Percentiles rank a stretch among this genome's conserved stretches.
Evolutionary conservation across 164 flowering plant species (phyloP).

Genomic region (Pachysandra terminalis): DNA sequence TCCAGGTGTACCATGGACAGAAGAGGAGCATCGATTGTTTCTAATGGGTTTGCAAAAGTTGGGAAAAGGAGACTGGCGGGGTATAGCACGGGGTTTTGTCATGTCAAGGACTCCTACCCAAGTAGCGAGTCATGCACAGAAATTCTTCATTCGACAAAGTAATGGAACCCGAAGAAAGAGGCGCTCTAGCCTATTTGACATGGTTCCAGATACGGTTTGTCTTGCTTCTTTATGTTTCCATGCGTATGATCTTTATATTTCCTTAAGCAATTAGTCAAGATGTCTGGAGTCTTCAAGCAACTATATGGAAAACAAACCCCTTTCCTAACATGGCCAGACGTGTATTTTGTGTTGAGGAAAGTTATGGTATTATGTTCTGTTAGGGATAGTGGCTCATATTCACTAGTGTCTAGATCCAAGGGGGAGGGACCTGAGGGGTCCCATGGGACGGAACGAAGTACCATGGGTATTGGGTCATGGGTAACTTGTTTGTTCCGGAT

Average conservation of each 20-base stretch:
- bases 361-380: too few species aligned
- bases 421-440: too few species aligned
- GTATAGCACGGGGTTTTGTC: conserved; percentile 57
- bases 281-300: background rate
- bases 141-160: conserved; percentile 61
- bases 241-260: background rate
- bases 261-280: too few species aligned
- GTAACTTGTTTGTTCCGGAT: too few species aligned
- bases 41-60: conserved; percentile 62
- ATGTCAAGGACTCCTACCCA: conserved; percentile 73
- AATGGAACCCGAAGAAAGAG: conserved; percentile 55
- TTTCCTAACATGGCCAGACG: background rate
- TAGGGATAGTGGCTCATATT: too few species aligned
- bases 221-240: conserved; percentile 2
- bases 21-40: conserved; percentile 68
- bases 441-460: too few species aligned
- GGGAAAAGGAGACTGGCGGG: conserved; percentile 87
- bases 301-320: background rate
- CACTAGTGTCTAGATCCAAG: too few species aligned
- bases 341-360: background rate
- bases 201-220: conserved; percentile 56
- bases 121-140: conserved; percentile 86
- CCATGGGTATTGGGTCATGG: too few species aligned
- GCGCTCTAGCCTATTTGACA: conserved; percentile 72
- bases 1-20: conserved; percentile 70